Percentiles rank a stretch among this genome's conserved stretches.
Evolutionary conservation across 2,329 filamentous ascomycete genomes (phyloP).

Genomic region (Aspergillus sp.): DNA sequence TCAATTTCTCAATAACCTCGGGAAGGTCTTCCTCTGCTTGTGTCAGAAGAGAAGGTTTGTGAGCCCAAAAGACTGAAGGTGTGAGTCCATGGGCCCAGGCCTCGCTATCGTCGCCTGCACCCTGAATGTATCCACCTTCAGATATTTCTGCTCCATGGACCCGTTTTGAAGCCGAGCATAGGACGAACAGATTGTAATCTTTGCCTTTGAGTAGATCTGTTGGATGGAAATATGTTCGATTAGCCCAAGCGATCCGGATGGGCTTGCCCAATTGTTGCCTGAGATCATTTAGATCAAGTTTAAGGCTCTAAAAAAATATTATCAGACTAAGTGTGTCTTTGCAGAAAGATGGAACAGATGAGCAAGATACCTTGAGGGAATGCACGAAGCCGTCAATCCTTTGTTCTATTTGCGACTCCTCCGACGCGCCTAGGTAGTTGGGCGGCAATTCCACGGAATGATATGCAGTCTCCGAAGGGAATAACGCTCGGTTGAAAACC

Average conservation of each 20-base stretch:
- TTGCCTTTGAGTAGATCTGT: conserved; percentile 51
- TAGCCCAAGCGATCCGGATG: conserved; percentile 79
- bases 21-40: conserved; percentile 69
- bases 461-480: conserved; percentile 58
- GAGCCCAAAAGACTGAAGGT: conserved; percentile 76
- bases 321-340: conserved; percentile 10
- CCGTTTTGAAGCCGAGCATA: conserved; percentile 81
- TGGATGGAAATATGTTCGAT: conserved; percentile 64
- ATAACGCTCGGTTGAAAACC: conserved; percentile 79
- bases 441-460: conserved; percentile 72
- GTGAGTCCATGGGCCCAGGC: conserved; percentile 87
- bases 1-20: conserved; percentile 52
- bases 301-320: conserved; percentile 56
- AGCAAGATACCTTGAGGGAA: conserved; percentile 49
- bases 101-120: conserved; percentile 92
- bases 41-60: conserved; percentile 64
- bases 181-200: conserved; percentile 73
- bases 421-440: conserved; percentile 72
- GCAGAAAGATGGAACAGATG: neutral
- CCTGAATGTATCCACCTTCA: conserved; percentile 84
- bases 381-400: conserved; percentile 61
- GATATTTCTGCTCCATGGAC: conserved; percentile 70
- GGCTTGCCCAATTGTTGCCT: conserved; percentile 68
- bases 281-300: conserved; percentile 62
- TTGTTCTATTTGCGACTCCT: conserved; percentile 76